A percentile compares a stretch with the other conserved stretches of the same genome.
Conservation (phyloP, 75 land plant species). For the Pinus tabuliformis region DNA sequence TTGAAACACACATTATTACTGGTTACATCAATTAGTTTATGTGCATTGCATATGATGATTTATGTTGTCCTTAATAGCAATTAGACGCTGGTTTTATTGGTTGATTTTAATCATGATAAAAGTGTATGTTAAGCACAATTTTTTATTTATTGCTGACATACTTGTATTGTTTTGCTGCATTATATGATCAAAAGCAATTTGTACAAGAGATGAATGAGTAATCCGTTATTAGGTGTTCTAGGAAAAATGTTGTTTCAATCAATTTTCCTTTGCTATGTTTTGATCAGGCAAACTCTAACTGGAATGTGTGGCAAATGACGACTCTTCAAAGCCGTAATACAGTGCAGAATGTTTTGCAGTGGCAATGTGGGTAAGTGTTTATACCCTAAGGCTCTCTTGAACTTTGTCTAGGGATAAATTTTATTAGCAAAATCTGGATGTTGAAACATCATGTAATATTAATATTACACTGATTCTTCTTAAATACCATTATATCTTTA, state of each 20-base stretch:
- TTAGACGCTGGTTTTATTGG: background rate
- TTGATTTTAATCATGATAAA: background rate
- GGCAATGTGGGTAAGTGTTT: constrained; percentile 42
- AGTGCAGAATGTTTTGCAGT: constrained; percentile 36
- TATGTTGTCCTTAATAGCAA: background rate
- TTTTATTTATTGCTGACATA: background rate
- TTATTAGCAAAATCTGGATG: too few relatives aligned
- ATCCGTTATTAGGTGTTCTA: background rate
- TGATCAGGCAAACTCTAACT: constrained; percentile 27
- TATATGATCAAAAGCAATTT: background rate
- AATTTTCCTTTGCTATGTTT: background rate
- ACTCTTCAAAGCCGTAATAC: constrained; percentile 37
- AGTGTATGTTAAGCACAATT: background rate
- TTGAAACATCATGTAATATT: too few relatives aligned
- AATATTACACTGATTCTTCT: too few relatives aligned
- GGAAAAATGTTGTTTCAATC: background rate
- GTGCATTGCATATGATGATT: background rate
- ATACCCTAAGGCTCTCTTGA: background rate
- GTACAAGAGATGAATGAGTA: background rate
- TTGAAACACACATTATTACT: background rate
- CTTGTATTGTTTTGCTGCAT: background rate
- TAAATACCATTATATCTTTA: too few relatives aligned
- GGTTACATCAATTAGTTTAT: background rate
- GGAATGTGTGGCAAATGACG: constrained; percentile 30
- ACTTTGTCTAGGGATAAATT: too few relatives aligned